Percentiles rank a stretch among this genome's conserved stretches.
Evolutionary conservation across 129 eudicot genomes (phyloP).

Genomic region (carrot (Daucus carota)): DH1_v3.0 NC_030386.2:23998501-23999000

Average conservation of each 20-base stretch:
- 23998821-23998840: conserved; percentile 67
- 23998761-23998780: neutral
- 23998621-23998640: conserved; percentile 86
- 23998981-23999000: conserved; percentile 65
- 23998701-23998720: neutral
- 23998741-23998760: neutral
- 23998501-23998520: neutral
- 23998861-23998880: conserved; percentile 98
- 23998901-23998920: conserved; percentile 69
- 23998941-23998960: neutral
- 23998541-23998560: conserved; percentile 67
- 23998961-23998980: conserved; percentile 2
- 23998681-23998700: neutral
- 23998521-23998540: neutral
- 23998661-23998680: neutral
- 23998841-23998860: conserved; percentile 98
- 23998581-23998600: conserved; percentile 79
- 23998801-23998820: conserved; percentile 35
- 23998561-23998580: conserved; percentile 59
- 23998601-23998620: conserved; percentile 91
- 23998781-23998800: conserved; percentile 2
- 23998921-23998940: neutral
- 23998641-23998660: conserved; percentile 59
- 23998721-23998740: neutral
- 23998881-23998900: conserved; percentile 89